Percentiles rank a stretch among this genome's conserved stretches.
phyloP scores from a whole-genome alignment of 1,284 basidiomycete species.

The Athelia psychrophila region DNA sequence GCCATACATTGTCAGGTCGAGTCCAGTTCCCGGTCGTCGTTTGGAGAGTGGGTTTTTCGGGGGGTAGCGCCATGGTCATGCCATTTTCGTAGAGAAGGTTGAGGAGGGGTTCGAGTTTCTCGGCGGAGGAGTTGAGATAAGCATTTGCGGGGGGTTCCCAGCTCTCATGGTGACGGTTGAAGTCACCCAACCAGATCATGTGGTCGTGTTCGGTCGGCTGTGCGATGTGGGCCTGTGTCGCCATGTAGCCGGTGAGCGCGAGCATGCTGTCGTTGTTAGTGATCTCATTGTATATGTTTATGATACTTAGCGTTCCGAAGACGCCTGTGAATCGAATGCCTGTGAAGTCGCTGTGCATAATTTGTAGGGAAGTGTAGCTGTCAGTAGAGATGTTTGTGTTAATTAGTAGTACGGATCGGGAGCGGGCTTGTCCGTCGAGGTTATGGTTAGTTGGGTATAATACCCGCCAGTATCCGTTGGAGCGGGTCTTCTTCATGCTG shows the following conservation, averaged over 20 bases:
- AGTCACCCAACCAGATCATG: conserved; percentile 40
- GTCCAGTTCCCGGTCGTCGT: conserved; percentile 11
- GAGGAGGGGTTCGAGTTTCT: conserved; percentile 6
- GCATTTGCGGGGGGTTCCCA: conserved; percentile 35
- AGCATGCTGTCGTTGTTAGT: conserved; percentile 16
- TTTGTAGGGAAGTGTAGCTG: conserved; percentile 17
- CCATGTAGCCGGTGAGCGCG: conserved; percentile 6
- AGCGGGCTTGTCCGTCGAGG: conserved; percentile 8
- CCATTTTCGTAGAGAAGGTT: conserved; percentile 7
- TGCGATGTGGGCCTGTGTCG: background rate
- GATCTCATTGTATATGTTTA: conserved; percentile 37
- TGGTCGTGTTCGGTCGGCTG: conserved; percentile 4
- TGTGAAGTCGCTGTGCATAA: conserved; percentile 24
- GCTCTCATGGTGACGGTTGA: conserved; percentile 46
- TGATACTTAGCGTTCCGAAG: conserved; percentile 14
- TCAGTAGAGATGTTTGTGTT: conserved; percentile 22
- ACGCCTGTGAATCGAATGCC: conserved; percentile 17
- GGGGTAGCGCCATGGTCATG: conserved; percentile 10
- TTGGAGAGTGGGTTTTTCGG: conserved; percentile 12
- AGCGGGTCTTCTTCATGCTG: conserved; percentile 9
- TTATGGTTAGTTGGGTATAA: conserved; percentile 23
- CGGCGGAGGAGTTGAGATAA: conserved; percentile 8
- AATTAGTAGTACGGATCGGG: conserved; percentile 26
- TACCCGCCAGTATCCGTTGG: conserved; percentile 18
- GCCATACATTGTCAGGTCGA: conserved; percentile 16